These are phyloP conservation scores for Flaveria bidentis DNA, from an alignment of 129 eudicot species.

Conservation along the genomic window DNA sequence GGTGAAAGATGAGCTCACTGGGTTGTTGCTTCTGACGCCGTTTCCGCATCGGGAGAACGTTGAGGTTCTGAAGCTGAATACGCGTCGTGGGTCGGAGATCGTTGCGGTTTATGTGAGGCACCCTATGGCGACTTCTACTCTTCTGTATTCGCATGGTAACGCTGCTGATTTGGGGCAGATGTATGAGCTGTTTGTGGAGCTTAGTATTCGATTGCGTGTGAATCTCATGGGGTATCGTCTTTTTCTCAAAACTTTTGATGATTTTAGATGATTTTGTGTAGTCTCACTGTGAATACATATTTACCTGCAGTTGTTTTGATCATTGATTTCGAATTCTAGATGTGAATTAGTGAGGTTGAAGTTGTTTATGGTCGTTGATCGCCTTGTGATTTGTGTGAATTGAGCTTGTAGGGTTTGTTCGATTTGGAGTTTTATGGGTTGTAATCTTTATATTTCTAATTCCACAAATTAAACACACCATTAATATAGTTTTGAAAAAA, in stretches of 20 bases:
- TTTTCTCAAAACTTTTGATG: too few species aligned
- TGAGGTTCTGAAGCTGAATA: constrained; percentile 60
- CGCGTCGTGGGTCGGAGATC: constrained; percentile 68
- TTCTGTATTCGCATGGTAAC: constrained; percentile 83
- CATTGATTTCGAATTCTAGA: constrained; percentile 1
- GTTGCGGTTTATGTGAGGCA: constrained; percentile 70
- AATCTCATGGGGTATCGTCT: constrained; percentile 72
- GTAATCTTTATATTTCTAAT: too few species aligned
- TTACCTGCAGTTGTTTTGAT: neutral
- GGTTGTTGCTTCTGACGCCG: constrained; percentile 60
- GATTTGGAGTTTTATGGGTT: neutral
- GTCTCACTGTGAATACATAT: neutral
- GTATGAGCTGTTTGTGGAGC: constrained; percentile 77
- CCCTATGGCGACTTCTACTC: constrained; percentile 75
- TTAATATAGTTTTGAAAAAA: too few species aligned
- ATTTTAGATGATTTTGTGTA: too few species aligned
- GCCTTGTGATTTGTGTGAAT: constrained; percentile 5
- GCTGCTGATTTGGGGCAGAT: constrained; percentile 97
- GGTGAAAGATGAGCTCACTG: constrained; percentile 66
- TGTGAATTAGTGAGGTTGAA: constrained; percentile 4
- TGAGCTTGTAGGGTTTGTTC: constrained; percentile 1
- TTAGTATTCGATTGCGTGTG: constrained; percentile 74
- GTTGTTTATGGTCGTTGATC: constrained; percentile 17
- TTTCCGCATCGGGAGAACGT: constrained; percentile 90
- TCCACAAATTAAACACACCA: too few species aligned